Evolutionary conservation across 768 basidiomycete genomes (phyloP), one percentile per base, ranked within the genome.

Genomic region (Amanita pallidorosea): DNA sequence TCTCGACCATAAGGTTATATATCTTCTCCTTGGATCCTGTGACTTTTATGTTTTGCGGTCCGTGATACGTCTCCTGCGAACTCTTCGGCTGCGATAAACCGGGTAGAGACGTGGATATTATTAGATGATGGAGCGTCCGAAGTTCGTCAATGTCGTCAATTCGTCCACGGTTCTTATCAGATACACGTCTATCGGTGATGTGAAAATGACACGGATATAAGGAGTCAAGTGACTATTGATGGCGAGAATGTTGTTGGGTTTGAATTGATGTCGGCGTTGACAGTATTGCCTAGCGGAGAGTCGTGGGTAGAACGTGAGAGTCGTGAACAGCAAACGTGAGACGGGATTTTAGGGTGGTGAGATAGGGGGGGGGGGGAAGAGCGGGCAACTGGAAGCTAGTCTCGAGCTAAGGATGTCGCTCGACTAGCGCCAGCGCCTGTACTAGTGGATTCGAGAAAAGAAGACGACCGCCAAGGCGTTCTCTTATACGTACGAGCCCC

Each of bases 91-190:
- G 13, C 8, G n/a, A n/a, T 29, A 29, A 45, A 7, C 27, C 18
- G 27, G 27, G 27, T 23, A 22, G n/a, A 43, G n/a, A 25, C 5
- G 13, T 43, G 15, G 25, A n/a, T 15, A n/a, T 18, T 45, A 29
- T 29, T 27, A 29, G 27, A 17, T 27, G 29, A 12, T 29, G 15
- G 7, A n/a, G n/a, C 23, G 15, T 29, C 29, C 25, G 3, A 45
- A 45, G 43, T 45, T 45, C 43, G 43, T 45, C 43, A 45, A 45
- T 27, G 43, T 45, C 42, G 42, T 43, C 42, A 43, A 29, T 43
- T 43, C 25, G 27, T 45, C 43, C 43, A 45, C 43, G 43, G 25
- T 17, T 45, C 27, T 45, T 45, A 29, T 45, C 43, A 17, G n/a
- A 27, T 25, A 31, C 17, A n/a, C 27, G 27, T 29, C 43, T 29